Conservation (phyloP, 139 green algal genomes). For the Chlorella sp. region DNA sequence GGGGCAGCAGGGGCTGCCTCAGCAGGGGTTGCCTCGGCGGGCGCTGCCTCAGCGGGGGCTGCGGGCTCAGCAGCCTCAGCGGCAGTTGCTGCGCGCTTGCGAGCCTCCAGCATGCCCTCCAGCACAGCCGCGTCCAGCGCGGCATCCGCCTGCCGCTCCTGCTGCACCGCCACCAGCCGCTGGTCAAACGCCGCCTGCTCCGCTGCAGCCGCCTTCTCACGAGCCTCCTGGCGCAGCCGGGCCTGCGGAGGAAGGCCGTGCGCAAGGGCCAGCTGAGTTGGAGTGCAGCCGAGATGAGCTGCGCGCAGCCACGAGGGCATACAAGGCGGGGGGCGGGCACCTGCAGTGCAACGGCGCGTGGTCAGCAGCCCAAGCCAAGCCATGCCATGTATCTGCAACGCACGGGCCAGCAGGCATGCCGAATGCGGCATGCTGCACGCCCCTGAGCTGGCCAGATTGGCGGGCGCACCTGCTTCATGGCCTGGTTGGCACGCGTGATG, state of each 20-base stretch:
- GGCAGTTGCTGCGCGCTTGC: neutral
- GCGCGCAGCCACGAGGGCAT: too few species aligned
- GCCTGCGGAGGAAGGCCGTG: neutral
- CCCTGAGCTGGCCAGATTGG: too few species aligned
- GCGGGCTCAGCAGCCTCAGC: too few species aligned
- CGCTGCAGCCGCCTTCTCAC: constrained; percentile 29
- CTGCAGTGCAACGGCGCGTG: too few species aligned
- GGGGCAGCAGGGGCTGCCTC: neutral
- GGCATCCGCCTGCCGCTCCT: constrained; percentile 21
- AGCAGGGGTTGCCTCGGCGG: neutral
- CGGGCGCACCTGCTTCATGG: constrained; percentile 45
- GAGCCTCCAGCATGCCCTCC: constrained; percentile 26
- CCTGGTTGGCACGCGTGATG: constrained; percentile 77
- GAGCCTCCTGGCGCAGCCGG: constrained; percentile 10
- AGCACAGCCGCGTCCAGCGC: constrained; percentile 28
- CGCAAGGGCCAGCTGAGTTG: too few species aligned
- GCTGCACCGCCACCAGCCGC: constrained; percentile 19
- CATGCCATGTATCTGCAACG: too few species aligned
- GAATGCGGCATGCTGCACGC: too few species aligned
- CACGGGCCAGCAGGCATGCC: too few species aligned
- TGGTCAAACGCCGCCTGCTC: constrained; percentile 31
- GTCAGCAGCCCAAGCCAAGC: too few species aligned
- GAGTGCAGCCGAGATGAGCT: too few species aligned
- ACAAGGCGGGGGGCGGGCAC: too few species aligned
- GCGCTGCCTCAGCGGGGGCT: neutral